These are phyloP conservation scores for Pyricularia grisea DNA, from an alignment of 2,329 filamentous ascomycete species.

Conservation along the genomic window DNA sequence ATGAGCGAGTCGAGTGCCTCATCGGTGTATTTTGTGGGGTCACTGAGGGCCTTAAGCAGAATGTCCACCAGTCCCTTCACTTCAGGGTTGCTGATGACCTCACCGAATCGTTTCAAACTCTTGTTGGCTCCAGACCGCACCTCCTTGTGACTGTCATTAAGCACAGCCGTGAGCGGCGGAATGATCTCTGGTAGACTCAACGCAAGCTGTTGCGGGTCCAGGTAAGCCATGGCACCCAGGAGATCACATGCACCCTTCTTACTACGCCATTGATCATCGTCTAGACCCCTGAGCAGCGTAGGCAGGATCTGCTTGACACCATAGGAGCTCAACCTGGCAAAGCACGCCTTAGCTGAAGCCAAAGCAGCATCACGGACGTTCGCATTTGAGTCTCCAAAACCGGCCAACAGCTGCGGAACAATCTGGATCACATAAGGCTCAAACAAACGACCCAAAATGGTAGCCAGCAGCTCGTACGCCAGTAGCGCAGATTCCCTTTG, in stretches of 20 bases:
- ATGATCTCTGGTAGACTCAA: conserved; percentile 93
- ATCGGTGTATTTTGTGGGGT: conserved; percentile 95
- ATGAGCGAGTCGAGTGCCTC: conserved; percentile 89
- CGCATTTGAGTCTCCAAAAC: conserved; percentile 79
- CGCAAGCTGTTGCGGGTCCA: conserved; percentile 90
- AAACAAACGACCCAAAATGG: conserved; percentile 78
- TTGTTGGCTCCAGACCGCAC: conserved; percentile 86
- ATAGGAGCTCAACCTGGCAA: conserved; percentile 85
- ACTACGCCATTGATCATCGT: conserved; percentile 94
- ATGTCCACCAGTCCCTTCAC: conserved; percentile 88
- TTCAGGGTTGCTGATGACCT: conserved; percentile 96
- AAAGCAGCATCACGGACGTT: conserved; percentile 91
- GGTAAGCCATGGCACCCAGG: conserved; percentile 94
- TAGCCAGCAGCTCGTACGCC: conserved; percentile 82
- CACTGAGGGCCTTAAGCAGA: conserved; percentile 90
- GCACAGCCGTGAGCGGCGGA: conserved; percentile 81
- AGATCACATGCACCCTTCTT: conserved; percentile 97
- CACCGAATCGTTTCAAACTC: conserved; percentile 93
- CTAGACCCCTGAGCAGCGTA: conserved; percentile 80
- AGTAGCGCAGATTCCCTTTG: conserved; percentile 83
- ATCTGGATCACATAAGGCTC: conserved; percentile 96
- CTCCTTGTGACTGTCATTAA: conserved; percentile 98
- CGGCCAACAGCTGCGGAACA: conserved; percentile 78
- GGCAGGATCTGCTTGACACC: conserved; percentile 93
- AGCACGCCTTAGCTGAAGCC: conserved; percentile 89